Evolutionary conservation across 495 filamentous ascomycete genomes (phyloP), one percentile per base, ranked within the genome.

Genomic region (Aspergillus nidulans): DNA sequence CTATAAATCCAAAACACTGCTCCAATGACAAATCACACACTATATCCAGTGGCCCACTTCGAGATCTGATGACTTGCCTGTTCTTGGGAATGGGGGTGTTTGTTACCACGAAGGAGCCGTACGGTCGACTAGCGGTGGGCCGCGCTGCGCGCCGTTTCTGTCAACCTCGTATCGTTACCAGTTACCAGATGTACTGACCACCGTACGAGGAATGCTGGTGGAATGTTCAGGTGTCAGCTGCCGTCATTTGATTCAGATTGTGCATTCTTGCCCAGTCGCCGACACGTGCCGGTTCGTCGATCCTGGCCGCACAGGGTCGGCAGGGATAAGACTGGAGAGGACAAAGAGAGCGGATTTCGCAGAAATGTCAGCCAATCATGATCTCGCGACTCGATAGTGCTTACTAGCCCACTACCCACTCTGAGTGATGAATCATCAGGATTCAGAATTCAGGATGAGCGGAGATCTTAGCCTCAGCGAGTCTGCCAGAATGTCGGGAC

Each of bases 251-350:
- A 39, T 19, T 24, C 30, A 36, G 23, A 47, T 52, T 54, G 48
- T 62, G 30, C 46, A 55, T 49, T 49, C 21, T 19, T 39, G 32
- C n/a, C n/a, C n/a, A n/a, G n/a, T n/a, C n/a, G n/a, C 32, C 47
- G 49, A 64, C 67, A 67, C 63, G 67, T 70, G 65, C 57, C 41
- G 46, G 56, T 56, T 64, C 53, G 67, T 65, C 63, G 69, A 70
- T 72, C 65, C 57, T 50, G 30, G 36, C 25, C 48, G 39, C 25
- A 15, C 28, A 38, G 47, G 47, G 47, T 20, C 24, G 20, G 3
- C 12, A 28, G 26, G 28, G 18, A 38, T 19, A 19, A 50, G 23
- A 52, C n/a, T n/a, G n/a, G n/a, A n/a, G n/a, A 28, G 12, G 53
- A 43, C 24, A 45, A 49, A 53, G 53, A 18, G 49, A 55, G 18